A percentile compares a stretch with the other conserved stretches of the same genome.
phyloP scores from a whole-genome alignment of 805 yeast species.

The Pichia manshurica region DNA sequence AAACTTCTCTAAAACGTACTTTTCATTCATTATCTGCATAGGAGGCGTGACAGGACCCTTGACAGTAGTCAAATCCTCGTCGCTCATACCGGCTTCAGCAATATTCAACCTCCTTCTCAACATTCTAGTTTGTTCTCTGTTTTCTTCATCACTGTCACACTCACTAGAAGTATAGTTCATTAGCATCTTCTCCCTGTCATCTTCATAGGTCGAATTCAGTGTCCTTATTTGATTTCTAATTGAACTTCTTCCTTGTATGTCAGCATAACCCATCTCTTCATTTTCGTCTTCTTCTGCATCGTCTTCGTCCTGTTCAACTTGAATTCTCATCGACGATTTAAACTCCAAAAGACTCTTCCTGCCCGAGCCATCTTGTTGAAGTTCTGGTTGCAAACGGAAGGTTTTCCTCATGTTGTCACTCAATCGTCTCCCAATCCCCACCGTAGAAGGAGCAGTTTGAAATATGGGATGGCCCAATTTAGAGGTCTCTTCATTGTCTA shows the following conservation, averaged over 20 bases:
- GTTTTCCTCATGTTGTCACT: neutral
- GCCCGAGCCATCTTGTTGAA: neutral
- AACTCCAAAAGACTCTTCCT: conserved; percentile 17
- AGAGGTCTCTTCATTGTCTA: neutral
- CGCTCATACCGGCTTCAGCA: neutral
- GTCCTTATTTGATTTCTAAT: neutral
- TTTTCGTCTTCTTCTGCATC: neutral
- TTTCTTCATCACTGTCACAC: conserved; percentile 10
- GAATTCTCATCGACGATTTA: conserved; percentile 18
- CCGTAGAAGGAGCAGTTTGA: conserved; percentile 28
- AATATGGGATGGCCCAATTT: conserved; percentile 16
- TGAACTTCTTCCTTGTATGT: conserved; percentile 1
- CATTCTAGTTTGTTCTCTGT: neutral
- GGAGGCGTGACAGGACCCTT: conserved; percentile 33
- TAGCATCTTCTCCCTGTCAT: conserved; percentile 9
- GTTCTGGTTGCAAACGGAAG: neutral
- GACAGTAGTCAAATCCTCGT: neutral
- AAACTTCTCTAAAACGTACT: conserved; percentile 26
- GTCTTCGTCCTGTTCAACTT: conserved; percentile 24
- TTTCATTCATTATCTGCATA: conserved; percentile 31
- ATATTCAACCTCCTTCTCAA: conserved; percentile 1
- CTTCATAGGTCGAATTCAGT: neutral
- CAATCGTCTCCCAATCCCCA: conserved; percentile 26
- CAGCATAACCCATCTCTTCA: neutral
- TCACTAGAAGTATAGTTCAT: conserved; percentile 11